A percentile compares a stretch with the other conserved stretches of the same genome.
Evolutionary conservation across 2,329 filamentous ascomycete genomes (phyloP).

Genomic region (Apiospora koreana): DNA sequence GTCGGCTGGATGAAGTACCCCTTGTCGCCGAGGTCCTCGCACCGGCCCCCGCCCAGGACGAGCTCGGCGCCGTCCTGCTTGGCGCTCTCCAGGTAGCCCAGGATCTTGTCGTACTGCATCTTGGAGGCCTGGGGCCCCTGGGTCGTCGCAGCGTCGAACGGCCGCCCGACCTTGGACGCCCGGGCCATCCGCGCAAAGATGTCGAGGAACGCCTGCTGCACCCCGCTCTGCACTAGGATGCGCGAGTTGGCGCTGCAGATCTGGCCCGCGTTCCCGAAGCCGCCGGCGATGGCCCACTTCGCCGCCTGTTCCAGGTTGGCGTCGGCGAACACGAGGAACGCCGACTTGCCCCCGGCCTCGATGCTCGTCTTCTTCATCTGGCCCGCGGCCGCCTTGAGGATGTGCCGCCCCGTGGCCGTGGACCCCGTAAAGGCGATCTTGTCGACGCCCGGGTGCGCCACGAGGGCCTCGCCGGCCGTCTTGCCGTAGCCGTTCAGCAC

Average conservation of each 20-base stretch:
- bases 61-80: conserved; percentile 62
- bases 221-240: conserved; percentile 81
- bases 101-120: conserved; percentile 85
- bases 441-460: conserved; percentile 77
- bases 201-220: conserved; percentile 85
- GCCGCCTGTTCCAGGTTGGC: conserved; percentile 77
- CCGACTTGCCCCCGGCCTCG: conserved; percentile 78
- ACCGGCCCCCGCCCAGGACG: conserved; percentile 48
- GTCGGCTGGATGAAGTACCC: conserved; percentile 92
- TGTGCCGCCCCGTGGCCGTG: conserved; percentile 69
- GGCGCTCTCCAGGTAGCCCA: conserved; percentile 73
- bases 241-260: conserved; percentile 76
- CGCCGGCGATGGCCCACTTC: conserved; percentile 74
- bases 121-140: conserved; percentile 86
- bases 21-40: conserved; percentile 69
- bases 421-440: conserved; percentile 84
- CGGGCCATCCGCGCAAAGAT: conserved; percentile 76
- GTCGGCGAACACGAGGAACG: conserved; percentile 79
- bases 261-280: conserved; percentile 67
- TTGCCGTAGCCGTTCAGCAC: conserved; percentile 77
- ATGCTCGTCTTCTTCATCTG: conserved; percentile 83
- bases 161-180: conserved; percentile 79
- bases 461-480: conserved; percentile 74
- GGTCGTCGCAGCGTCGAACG: conserved; percentile 77
- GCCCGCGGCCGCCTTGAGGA: conserved; percentile 78